Base-by-base conservation (phyloP, 345 rosid species). In the Microcos paniculata region DNA sequence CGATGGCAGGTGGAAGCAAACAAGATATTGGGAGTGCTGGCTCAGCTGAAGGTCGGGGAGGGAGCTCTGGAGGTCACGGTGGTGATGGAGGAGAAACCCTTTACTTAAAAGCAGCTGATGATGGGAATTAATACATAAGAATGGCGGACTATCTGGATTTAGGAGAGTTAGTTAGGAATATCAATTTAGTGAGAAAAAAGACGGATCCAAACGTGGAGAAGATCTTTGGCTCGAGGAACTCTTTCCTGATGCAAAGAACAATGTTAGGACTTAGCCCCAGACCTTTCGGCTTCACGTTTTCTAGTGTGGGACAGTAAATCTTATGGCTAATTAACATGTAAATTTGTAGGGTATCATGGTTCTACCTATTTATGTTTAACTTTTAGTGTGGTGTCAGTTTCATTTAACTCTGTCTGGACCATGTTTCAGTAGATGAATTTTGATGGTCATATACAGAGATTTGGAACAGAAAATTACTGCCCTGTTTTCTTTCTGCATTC, bases 1-100 rank as follows among this genome's bases (percentile, higher is more conserved):
- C 80, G 75, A 76, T 86, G 65, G 83, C 85, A 0, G 82, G 89
- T 71, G 97, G 97, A 66, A 84, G 87, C 86, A 94, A 92, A 92
- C 95, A 88, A 51, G 98, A 96, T 59, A 81, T 91, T 40, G 96
- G 94, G 62, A 89, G 87, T 55, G 82, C 86, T 1, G 88, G 87
- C 51, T 83, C 91, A 5, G 77, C 76, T 4, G 99, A 94, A 73
- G 97, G 89, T 16, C 89, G 96, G 66, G 98, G 96, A 13, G 94
- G 92, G 24, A 88, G 92, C 85, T 90, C 97, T 0, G 92, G 88
- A 35, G 86, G 90, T 57, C 85, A 80, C 56, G 85, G 90, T 43
- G 86, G 88, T 16, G 93, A 93, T 64, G 99, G 97, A 6, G 98
- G 97, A 16, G 99, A 94, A 83, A 89, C 90, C 24, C 91, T 88